A percentile compares a stretch with the other conserved stretches of the same genome.
Conservation (phyloP, 805 yeast genomes). For the Yamadazyma ubonensis region DNA sequence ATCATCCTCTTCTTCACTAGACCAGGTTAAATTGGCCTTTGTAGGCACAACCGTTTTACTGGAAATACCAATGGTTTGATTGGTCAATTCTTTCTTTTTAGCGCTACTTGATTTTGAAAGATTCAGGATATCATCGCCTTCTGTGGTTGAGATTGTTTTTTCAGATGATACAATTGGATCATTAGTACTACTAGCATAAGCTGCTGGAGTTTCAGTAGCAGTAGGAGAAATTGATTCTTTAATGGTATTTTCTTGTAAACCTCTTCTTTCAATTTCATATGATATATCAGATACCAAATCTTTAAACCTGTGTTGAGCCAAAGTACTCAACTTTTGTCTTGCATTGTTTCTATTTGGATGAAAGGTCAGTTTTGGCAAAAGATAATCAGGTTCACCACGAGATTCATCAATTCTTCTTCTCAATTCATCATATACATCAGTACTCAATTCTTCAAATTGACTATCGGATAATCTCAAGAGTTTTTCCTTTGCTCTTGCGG, state of each 20-base stretch:
- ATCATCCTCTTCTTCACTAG: slow-evolving; percentile 67
- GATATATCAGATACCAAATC: slow-evolving; percentile 89
- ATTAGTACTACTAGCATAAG: background rate
- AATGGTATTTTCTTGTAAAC: slow-evolving; percentile 47
- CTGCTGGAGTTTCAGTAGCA: background rate
- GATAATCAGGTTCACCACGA: slow-evolving; percentile 56
- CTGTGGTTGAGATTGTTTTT: background rate
- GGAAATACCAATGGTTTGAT: slow-evolving; percentile 46
- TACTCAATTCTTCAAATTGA: slow-evolving; percentile 86
- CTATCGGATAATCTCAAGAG: slow-evolving; percentile 72
- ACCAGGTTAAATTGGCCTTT: slow-evolving; percentile 83
- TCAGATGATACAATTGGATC: background rate
- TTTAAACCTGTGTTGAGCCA: slow-evolving; percentile 78
- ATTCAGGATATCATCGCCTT: slow-evolving; percentile 2
- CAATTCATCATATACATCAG: slow-evolving; percentile 93
- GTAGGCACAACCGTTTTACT: slow-evolving; percentile 77
- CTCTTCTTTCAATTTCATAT: slow-evolving; percentile 80
- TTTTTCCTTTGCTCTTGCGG: slow-evolving; percentile 82
- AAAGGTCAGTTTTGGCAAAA: slow-evolving; percentile 68
- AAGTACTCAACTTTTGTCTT: slow-evolving; percentile 80
- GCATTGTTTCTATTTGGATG: slow-evolving; percentile 97
- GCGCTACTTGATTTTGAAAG: slow-evolving; percentile 7
- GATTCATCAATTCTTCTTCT: slow-evolving; percentile 70
- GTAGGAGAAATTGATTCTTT: too few relatives aligned
- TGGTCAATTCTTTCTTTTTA: too few relatives aligned